Evolutionary conservation across 2,329 filamentous ascomycete genomes (phyloP).

Genomic region (Cytospora paraplurivora): DNA sequence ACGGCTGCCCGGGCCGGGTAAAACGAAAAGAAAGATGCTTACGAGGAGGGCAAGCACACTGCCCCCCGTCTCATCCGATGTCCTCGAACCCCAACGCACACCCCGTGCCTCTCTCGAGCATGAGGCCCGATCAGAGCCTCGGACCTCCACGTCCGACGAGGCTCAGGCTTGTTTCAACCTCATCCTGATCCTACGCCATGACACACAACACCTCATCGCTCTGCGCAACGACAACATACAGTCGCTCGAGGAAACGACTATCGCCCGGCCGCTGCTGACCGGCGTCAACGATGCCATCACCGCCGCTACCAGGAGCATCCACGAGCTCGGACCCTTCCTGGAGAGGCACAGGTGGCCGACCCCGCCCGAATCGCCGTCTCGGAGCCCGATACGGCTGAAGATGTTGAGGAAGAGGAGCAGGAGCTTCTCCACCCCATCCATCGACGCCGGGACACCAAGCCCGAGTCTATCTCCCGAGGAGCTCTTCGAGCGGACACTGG

Average conservation of each 20-base stretch:
- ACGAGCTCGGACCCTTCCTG: constrained; percentile 28
- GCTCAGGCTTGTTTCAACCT: constrained; percentile 28
- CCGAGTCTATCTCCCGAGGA: constrained; percentile 13
- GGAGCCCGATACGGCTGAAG: constrained; percentile 10
- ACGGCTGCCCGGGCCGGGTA: background rate
- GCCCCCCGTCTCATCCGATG: background rate
- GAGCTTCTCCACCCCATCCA: constrained; percentile 5
- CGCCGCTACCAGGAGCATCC: constrained; percentile 21
- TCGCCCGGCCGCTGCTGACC: constrained; percentile 17
- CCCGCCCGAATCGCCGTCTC: constrained; percentile 4
- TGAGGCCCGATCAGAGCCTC: constrained; percentile 16
- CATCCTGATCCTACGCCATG: constrained; percentile 24
- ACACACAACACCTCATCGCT: constrained; percentile 27
- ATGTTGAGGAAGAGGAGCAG: constrained; percentile 15
- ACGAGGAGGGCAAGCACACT: constrained; percentile 16
- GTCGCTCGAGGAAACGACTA: constrained; percentile 10
- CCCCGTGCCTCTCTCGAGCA: constrained; percentile 18
- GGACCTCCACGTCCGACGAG: constrained; percentile 23
- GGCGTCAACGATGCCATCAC: constrained; percentile 27
- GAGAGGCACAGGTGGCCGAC: constrained; percentile 24
- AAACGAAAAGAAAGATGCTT: constrained; percentile 10
- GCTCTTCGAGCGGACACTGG: constrained; percentile 27
- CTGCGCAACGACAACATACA: constrained; percentile 24
- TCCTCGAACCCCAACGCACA: constrained; percentile 8
- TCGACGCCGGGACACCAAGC: background rate